These are phyloP conservation scores for Plasmodium sp. DNA, from an alignment of 169 alveolate species.

Conservation along the genomic window DNA sequence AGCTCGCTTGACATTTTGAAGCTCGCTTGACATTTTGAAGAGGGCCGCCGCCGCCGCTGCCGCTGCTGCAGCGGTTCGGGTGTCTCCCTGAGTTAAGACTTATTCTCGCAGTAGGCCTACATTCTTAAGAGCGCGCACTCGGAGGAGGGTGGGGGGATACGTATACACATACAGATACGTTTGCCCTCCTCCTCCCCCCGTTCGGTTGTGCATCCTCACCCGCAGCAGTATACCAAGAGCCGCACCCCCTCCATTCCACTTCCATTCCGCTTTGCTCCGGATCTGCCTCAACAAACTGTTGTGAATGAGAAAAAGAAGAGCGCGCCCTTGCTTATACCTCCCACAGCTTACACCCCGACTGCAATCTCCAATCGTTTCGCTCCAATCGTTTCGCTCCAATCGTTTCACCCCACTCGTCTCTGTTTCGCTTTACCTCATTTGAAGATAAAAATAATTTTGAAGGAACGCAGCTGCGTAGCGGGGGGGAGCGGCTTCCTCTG, in stretches of 20 bases:
- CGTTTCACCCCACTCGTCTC: neutral
- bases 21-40: no score
- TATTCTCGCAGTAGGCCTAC: neutral
- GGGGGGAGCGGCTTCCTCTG: neutral
- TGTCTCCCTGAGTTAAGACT: neutral
- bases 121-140: neutral
- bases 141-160: neutral
- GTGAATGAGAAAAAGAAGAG: neutral
- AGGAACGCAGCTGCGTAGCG: neutral
- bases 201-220: neutral
- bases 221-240: neutral
- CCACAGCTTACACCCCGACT: neutral
- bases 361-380: neutral
- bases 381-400: neutral
- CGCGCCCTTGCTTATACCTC: neutral
- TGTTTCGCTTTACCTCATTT: neutral
- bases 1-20: neutral
- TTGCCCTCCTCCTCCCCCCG: neutral
- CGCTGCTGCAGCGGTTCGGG: neutral
- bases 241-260: neutral
- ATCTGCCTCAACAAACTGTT: constrained; percentile 9
- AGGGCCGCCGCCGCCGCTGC: no score
- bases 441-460: neutral
- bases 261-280: neutral
- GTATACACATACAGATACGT: neutral